Conservation (phyloP, 371 early-diverging fungal genomes). For the Rhizopus stolonifer region DNA sequence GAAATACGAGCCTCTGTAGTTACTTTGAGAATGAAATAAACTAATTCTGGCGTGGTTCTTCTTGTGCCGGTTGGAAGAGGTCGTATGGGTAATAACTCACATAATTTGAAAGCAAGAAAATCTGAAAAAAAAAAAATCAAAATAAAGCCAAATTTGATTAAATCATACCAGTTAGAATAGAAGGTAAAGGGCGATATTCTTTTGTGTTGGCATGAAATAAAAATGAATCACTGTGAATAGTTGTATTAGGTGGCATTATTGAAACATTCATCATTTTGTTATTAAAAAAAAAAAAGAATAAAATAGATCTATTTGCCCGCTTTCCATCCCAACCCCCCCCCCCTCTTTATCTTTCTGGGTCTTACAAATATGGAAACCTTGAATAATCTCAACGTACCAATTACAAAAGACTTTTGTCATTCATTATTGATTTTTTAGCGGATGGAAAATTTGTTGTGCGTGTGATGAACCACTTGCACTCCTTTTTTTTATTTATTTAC, state of each 20-base stretch:
- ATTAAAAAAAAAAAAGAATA: not conserved
- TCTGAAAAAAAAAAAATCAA: no score
- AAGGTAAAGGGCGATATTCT: constrained; percentile 17
- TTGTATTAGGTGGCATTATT: not conserved
- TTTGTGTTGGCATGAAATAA: not conserved
- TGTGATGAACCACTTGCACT: not conserved
- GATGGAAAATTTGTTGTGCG: not conserved
- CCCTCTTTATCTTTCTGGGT: not conserved
- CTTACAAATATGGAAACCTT: not conserved
- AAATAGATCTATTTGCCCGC: not conserved
- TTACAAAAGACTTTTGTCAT: not conserved
- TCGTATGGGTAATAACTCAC: constrained; percentile 28
- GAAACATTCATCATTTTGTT: constrained; percentile 1
- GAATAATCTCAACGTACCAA: not conserved
- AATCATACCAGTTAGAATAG: constrained; percentile 21
- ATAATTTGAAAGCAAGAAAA: constrained; percentile 30
- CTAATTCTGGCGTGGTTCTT: constrained; percentile 28
- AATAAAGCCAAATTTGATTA: no score
- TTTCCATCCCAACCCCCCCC: not conserved
- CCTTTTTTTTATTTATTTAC: not conserved
- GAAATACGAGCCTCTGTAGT: constrained; percentile 29
- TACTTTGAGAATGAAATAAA: constrained; percentile 31
- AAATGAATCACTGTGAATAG: not conserved
- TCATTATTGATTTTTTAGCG: not conserved
- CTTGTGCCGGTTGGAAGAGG: constrained; percentile 18